Percentiles rank a stretch among this genome's conserved stretches.
Conservation (phyloP, 106 monocot genomes). For the Hemerocallis citrina region DNA sequence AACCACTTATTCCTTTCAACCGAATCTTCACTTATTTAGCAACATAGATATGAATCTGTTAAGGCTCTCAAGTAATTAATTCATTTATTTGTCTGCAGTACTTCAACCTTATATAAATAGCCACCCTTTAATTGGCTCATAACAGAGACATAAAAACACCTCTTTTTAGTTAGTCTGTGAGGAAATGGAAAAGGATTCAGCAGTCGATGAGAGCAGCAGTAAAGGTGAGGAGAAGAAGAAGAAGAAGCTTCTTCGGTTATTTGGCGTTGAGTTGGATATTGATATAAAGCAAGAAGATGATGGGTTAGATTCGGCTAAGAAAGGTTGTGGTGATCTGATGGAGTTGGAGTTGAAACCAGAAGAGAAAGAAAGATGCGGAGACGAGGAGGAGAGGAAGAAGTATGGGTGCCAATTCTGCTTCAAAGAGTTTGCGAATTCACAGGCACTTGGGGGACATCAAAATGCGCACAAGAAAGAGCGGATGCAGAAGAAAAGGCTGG, state of each 20-base stretch:
- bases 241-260: constrained; percentile 48
- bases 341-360: not conserved
- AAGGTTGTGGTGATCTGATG: not conserved
- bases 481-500: constrained; percentile 58
- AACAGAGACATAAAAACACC: too few species aligned
- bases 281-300: not conserved
- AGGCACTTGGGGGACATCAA: constrained; percentile 70
- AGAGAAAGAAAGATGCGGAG: not conserved
- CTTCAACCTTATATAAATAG: constrained; percentile 9
- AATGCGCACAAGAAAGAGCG: constrained; percentile 88
- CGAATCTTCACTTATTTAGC: not conserved
- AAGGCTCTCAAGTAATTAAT: constrained; percentile 1
- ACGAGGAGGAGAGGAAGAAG: constrained; percentile 13
- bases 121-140: not conserved
- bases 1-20: not conserved
- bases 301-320: not conserved
- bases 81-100: not conserved
- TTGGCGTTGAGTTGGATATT: constrained; percentile 46
- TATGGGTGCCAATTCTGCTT: constrained; percentile 61
- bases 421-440: constrained; percentile 63
- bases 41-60: not conserved
- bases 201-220: not conserved
- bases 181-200: constrained; percentile 3
- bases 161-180: too few species aligned
- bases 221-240: constrained; percentile 7